Conservation (phyloP, 2,329 filamentous ascomycete species). For the Verticillium dahliae region DNA sequence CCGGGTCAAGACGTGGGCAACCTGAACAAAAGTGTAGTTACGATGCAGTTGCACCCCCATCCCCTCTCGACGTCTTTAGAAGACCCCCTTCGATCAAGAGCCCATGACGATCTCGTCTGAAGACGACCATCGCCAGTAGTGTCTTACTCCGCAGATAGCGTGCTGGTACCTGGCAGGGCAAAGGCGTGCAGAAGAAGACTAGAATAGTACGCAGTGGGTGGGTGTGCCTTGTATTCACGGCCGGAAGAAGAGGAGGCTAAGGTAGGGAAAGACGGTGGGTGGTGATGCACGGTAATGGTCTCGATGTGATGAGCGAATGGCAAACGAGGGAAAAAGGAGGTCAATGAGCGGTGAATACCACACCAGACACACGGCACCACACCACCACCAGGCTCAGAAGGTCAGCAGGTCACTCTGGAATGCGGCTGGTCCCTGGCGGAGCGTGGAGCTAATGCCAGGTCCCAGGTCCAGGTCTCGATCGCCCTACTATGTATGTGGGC, state of each 20-base stretch:
- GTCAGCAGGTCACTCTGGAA: background rate
- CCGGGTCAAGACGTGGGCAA: background rate
- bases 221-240: background rate
- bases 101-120: too few relatives aligned
- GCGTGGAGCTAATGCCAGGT: conserved; percentile 2
- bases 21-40: background rate
- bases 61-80: background rate
- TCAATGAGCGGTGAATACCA: background rate
- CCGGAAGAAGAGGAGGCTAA: background rate
- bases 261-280: background rate
- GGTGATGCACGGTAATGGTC: background rate
- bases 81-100: background rate
- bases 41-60: background rate
- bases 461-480: background rate
- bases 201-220: background rate
- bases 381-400: background rate
- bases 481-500: background rate
- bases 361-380: background rate
- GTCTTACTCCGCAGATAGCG: background rate
- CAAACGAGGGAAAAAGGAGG: background rate
- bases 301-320: background rate
- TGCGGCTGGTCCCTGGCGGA: background rate
- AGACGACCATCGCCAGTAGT: background rate
- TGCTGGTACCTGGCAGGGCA: background rate
- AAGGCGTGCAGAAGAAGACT: background rate